These are phyloP conservation scores for Daldinia concentrica DNA, from an alignment of 495 filamentous ascomycete genomes.

Conservation along the genomic window DNA sequence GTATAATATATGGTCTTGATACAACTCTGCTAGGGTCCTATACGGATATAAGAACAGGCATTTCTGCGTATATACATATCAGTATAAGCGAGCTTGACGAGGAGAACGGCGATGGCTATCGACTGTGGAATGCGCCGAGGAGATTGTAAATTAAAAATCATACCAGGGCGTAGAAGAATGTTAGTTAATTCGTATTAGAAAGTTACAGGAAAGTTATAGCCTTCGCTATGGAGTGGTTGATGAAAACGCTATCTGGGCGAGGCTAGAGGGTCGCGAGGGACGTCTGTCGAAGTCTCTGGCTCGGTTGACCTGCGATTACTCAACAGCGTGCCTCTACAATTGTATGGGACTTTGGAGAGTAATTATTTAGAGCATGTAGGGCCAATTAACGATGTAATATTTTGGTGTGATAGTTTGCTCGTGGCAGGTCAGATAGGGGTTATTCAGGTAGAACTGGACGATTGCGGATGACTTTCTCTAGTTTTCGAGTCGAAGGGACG, in stretches of 20 bases:
- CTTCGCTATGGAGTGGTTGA: constrained; percentile 21
- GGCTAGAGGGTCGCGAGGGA: constrained; percentile 8
- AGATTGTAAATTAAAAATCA: not conserved
- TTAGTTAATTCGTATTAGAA: not conserved
- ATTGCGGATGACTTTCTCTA: not conserved
- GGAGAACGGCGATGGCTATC: constrained; percentile 13
- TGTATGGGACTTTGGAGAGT: not conserved
- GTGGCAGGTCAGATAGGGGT: constrained; percentile 13
- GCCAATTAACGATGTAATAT: constrained; percentile 6
- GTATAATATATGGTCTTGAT: constrained; percentile 2
- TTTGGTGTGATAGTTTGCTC: not conserved
- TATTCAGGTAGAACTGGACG: constrained; percentile 8
- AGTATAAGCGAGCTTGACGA: constrained; percentile 20
- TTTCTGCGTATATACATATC: constrained; percentile 17
- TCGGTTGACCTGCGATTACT: not conserved
- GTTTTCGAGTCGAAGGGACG: not conserved
- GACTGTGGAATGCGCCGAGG: constrained; percentile 4
- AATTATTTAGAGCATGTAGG: not conserved
- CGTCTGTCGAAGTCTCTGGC: constrained; percentile 6
- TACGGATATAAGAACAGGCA: not conserved
- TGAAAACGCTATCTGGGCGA: constrained; percentile 11
- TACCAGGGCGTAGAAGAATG: not conserved
- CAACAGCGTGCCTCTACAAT: constrained; percentile 2
- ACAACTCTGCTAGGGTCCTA: not conserved
- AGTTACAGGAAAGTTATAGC: not conserved